Percentiles rank a stretch among this genome's conserved stretches.
These are phyloP conservation scores for Cordyceps cateniannulata DNA, from an alignment of 2,329 filamentous ascomycete genomes.

Conservation along the genomic window DNA sequence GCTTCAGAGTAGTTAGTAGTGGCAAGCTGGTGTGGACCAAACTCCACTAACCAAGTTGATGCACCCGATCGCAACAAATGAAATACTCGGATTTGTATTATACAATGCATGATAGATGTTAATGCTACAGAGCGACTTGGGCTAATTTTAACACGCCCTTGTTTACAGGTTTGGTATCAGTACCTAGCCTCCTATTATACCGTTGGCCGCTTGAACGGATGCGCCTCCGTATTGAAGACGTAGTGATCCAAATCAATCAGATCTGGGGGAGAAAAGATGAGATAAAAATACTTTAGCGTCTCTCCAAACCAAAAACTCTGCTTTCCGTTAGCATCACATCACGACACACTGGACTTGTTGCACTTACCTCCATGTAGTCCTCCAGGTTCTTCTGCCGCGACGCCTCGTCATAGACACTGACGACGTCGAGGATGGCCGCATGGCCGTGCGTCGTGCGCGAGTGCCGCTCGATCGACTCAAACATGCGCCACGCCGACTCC, in stretches of 20 bases:
- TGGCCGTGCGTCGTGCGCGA: conserved; percentile 55
- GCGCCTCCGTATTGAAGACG: conserved; percentile 52
- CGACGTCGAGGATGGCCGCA: conserved; percentile 58
- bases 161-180: no score
- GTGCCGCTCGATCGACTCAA: conserved; percentile 50
- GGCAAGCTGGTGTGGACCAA: not conserved
- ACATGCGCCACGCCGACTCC: conserved; percentile 68
- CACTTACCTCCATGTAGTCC: conserved; percentile 53
- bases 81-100: no score
- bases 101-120: not conserved
- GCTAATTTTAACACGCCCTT: not conserved
- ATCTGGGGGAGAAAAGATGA: conserved; percentile 51
- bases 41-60: not conserved
- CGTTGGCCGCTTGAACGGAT: conserved; percentile 35
- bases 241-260: conserved; percentile 52
- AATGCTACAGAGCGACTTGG: not conserved
- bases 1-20: not conserved
- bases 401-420: conserved; percentile 17
- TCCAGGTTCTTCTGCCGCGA: conserved; percentile 42
- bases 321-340: conserved; percentile 75
- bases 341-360: conserved; percentile 24
- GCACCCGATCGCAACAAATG: not conserved
- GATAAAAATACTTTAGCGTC: conserved; percentile 57
- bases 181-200: not conserved
- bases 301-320: conserved; percentile 62